Base-by-base conservation (phyloP, 805 yeast genomes). In the Barnettozyma pratensis region DNA sequence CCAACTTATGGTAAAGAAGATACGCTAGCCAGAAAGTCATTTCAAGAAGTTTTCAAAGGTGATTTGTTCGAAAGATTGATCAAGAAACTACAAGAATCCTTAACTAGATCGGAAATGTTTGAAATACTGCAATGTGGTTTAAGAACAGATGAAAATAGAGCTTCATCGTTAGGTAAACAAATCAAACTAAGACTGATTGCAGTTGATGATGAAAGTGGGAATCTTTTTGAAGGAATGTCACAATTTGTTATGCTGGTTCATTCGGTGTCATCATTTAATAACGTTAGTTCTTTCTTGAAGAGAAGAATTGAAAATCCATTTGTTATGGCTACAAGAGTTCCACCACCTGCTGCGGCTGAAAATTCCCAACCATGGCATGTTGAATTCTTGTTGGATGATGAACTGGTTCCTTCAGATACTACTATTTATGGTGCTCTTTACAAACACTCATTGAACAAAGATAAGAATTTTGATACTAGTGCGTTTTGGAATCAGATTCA, bases 391-490 rank as follows among this genome's bases (percentile, higher is more conserved):
- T 66, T 83, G 10, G 71, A 81, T 52, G 87, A 77, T 4, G 80
- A 79, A 48, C 68, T 64, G 0, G 70, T 87, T 29, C 83, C 88
- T 3, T 70, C 71, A 37, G 87, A 79, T 45, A 79, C 87, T 0
- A 87, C 96, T 0, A 74, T 88, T 3, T 86, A 81, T 64, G 94
- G 94, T 1, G 91, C 89, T 0, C 69, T 85, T 6, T 81, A 80
- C 60, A 75, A 77, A 43, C 67, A 78, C 3, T 60, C 76, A 11
- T 75, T 77, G 59, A 44, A 52, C 31, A 47, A 59, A 7, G 56
- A 66, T 14, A 55, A 74, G 1, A 67, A 68, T 26, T 71, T 79
- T 29, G 76, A 81, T 28, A 68, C 81, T 0, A 61, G 63, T 7
- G 69, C 61, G 44, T 68, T 88, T 14, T 87, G 95, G 92, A 61